Conservation (phyloP, 169 alveolate species). For the Babesia gibsoni region DNA sequence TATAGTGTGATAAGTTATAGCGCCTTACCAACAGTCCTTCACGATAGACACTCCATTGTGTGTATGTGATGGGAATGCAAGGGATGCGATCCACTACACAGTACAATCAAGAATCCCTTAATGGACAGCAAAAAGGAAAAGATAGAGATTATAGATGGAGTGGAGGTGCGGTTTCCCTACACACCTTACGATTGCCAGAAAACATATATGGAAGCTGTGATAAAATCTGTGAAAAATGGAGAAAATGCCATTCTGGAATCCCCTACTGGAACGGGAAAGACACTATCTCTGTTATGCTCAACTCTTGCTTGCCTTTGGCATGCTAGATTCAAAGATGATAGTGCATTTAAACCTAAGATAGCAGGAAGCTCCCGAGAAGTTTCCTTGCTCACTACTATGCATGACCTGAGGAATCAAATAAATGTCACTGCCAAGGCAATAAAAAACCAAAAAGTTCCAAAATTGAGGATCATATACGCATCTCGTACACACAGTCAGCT, state of each 20-base stretch:
- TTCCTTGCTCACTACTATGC: conserved; percentile 19
- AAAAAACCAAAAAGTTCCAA: conserved; percentile 11
- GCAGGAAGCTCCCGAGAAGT: conserved; percentile 21
- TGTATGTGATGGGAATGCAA: too few relatives aligned
- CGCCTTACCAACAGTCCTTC: too few relatives aligned
- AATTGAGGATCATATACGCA: conserved; percentile 84
- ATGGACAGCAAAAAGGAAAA: conserved; percentile 43
- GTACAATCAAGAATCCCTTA: neutral
- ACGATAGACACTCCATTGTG: too few relatives aligned
- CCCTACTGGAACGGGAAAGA: conserved; percentile 98
- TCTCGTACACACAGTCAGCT: conserved; percentile 92
- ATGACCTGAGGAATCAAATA: conserved; percentile 42
- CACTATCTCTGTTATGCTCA: conserved; percentile 89
- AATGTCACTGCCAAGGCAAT: conserved; percentile 8
- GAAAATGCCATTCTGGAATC: conserved; percentile 91
- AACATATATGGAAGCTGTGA: conserved; percentile 78
- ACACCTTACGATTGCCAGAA: conserved; percentile 81
- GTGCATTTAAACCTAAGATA: conserved; percentile 31
- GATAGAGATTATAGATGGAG: conserved; percentile 43
- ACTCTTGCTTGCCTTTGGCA: conserved; percentile 78
- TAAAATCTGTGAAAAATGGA: conserved; percentile 71
- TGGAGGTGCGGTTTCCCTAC: conserved; percentile 83
- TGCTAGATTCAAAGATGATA: conserved; percentile 65
- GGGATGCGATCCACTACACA: too few relatives aligned
- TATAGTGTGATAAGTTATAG: too few relatives aligned